Evolutionary conservation across 1,139 yeast genomes (phyloP).

Genomic region (Lodderomyces orthopsilosis): DNA sequence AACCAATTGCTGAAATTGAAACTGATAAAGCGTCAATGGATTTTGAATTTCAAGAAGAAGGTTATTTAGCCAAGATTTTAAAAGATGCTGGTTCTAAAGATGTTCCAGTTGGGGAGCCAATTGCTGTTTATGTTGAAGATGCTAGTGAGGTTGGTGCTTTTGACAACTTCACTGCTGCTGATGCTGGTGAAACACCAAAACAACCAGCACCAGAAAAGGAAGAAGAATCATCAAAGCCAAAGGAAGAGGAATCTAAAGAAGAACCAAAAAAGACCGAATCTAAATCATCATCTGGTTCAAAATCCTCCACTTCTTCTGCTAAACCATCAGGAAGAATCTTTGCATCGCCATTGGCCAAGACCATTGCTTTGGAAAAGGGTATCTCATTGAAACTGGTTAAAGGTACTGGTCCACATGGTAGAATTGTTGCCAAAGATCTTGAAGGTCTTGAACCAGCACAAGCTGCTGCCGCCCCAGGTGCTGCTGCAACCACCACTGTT

Average conservation of each 20-base stretch:
- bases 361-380: conserved; percentile 90
- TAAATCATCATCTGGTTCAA: conserved; percentile 24
- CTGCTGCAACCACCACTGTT: conserved; percentile 47
- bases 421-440: conserved; percentile 88
- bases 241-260: conserved; percentile 15
- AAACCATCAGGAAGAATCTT: conserved; percentile 62
- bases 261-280: conserved; percentile 19
- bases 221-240: conserved; percentile 24
- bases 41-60: conserved; percentile 98
- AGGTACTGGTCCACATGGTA: conserved; percentile 95
- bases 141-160: conserved; percentile 83
- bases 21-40: conserved; percentile 99
- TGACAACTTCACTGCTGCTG: conserved; percentile 77
- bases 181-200: conserved; percentile 63
- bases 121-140: conserved; percentile 94
- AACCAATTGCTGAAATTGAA: conserved; percentile 92
- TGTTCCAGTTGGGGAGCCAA: conserved; percentile 89
- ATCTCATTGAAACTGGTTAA: conserved; percentile 77
- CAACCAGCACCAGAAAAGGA: conserved; percentile 28
- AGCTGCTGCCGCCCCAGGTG: conserved; percentile 39
- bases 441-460: conserved; percentile 51
- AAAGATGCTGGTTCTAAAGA: conserved; percentile 87
- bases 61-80: conserved; percentile 86
- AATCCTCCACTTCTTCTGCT: conserved; percentile 24
- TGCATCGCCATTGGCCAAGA: conserved; percentile 95